phyloP scores from a whole-genome alignment of 371 early-diverging fungal genomes.

The Entomophthora muscae region DNA sequence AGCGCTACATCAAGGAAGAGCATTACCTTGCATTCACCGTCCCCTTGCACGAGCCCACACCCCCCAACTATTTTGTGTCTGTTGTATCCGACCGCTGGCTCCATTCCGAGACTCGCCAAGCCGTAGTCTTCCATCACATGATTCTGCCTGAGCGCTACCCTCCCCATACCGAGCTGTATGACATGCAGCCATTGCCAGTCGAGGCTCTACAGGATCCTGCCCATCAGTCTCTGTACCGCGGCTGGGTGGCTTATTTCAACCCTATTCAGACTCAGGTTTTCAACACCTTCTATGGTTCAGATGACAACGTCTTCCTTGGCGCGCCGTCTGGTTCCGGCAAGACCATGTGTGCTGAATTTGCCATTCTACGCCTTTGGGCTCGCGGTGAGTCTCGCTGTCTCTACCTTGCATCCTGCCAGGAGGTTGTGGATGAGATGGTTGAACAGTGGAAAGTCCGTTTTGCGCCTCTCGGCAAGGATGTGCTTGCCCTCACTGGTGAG shows the following conservation, averaged over 20 bases:
- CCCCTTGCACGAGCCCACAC: conserved; percentile 81
- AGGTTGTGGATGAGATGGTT: conserved; percentile 58
- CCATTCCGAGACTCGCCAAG: conserved; percentile 68
- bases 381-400: conserved; percentile 44
- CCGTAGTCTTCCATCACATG: conserved; percentile 83
- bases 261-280: conserved; percentile 95
- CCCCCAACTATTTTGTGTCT: conserved; percentile 88
- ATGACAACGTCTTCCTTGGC: conserved; percentile 86
- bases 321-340: conserved; percentile 97
- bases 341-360: conserved; percentile 92
- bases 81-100: conserved; percentile 91
- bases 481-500: conserved; percentile 90
- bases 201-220: conserved; percentile 53
- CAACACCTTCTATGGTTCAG: conserved; percentile 71
- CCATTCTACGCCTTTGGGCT: conserved; percentile 70
- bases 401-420: conserved; percentile 87
- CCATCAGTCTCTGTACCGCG: conserved; percentile 43
- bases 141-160: conserved; percentile 82
- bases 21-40: conserved; percentile 74
- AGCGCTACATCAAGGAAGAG: conserved; percentile 45
- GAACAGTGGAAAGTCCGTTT: conserved; percentile 69
- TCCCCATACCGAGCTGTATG: conserved; percentile 86
- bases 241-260: conserved; percentile 56
- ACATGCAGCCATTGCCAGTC: conserved; percentile 77
- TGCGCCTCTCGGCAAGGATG: conserved; percentile 47